Percentiles rank a stretch among this genome's conserved stretches.
phyloP scores from a whole-genome alignment of 2,329 filamentous ascomycete species.

The Aspergillus thermomutatus region DNA sequence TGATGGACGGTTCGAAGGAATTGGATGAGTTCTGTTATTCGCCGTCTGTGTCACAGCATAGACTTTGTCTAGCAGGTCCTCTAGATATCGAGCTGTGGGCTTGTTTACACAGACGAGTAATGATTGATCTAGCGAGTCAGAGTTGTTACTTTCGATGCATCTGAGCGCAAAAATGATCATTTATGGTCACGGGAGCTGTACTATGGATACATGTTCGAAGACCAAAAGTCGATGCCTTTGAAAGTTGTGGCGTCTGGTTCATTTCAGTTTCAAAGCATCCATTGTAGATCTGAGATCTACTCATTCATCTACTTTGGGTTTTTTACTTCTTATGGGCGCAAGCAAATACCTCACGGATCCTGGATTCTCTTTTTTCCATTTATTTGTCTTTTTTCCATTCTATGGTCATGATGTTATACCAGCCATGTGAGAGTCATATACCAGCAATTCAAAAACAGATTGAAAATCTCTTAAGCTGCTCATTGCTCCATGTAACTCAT shows the following conservation, averaged over 20 bases:
- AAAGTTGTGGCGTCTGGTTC: conserved; percentile 5
- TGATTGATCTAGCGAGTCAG: not conserved
- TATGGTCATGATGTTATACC: conserved; percentile 1
- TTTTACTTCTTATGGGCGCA: not conserved
- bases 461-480: not conserved
- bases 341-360: not conserved
- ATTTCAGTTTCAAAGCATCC: not conserved
- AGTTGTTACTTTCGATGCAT: not conserved
- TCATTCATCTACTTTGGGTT: not conserved
- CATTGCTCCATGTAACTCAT: not conserved
- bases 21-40: not conserved
- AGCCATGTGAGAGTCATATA: not conserved
- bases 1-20: not conserved
- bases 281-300: not conserved
- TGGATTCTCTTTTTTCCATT: not conserved
- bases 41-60: conserved; percentile 3
- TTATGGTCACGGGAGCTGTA: not conserved
- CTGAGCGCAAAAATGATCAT: not conserved
- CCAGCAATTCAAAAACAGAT: not conserved
- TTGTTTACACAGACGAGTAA: conserved; percentile 11
- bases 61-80: not conserved
- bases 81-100: not conserved
- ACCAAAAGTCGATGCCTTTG: conserved; percentile 16
- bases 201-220: not conserved
- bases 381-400: conserved; percentile 5